Conservation (phyloP, 2,329 filamentous ascomycete genomes). For the Botrytis galanthina region DNA sequence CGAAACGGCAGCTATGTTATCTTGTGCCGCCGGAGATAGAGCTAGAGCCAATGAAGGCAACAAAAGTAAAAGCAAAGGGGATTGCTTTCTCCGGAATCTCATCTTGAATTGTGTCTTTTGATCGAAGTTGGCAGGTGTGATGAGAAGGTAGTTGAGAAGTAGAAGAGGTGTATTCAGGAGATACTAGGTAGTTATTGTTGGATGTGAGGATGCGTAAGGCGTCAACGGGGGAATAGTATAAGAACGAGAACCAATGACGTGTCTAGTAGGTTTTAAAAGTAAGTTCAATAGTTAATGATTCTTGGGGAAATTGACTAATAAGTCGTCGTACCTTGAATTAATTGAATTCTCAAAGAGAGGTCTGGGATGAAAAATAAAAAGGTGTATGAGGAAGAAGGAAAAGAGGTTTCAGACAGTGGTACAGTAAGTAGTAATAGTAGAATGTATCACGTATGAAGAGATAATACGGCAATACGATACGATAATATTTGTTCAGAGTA, state of each 20-base stretch:
- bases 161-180: neutral
- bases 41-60: conserved; percentile 54
- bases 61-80: conserved; percentile 59
- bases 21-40: conserved; percentile 36
- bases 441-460: neutral
- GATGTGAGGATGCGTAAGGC: neutral
- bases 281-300: neutral
- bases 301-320: neutral
- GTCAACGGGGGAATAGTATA: neutral
- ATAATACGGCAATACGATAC: neutral
- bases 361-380: neutral
- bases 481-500: neutral
- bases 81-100: conserved; percentile 55
- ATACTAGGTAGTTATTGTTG: neutral
- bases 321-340: neutral
- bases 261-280: neutral
- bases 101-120: conserved; percentile 44
- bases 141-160: neutral
- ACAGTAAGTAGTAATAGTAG: neutral
- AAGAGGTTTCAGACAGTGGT: neutral
- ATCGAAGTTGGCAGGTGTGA: neutral
- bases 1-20: conserved; percentile 29
- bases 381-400: neutral
- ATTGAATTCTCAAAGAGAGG: neutral
- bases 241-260: neutral